phyloP scores from a whole-genome alignment of 768 basidiomycete species.

The Boletus subparvulus region DNA sequence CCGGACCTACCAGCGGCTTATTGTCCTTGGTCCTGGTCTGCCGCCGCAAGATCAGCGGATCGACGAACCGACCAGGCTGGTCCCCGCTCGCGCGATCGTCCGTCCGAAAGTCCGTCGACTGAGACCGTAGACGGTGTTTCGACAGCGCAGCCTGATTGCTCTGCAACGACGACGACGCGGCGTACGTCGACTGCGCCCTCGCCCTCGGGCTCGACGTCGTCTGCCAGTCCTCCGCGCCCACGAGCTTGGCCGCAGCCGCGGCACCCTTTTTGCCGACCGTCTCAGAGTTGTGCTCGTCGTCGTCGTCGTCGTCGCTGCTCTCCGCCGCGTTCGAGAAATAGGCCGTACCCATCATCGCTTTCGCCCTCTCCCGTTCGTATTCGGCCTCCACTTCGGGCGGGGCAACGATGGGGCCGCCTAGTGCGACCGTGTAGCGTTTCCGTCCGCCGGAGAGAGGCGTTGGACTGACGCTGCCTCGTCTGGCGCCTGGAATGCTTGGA shows the following conservation, averaged over 20 bases:
- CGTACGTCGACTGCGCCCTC: slow-evolving; percentile 63
- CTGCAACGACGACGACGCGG: slow-evolving; percentile 31
- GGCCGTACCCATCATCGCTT: slow-evolving; percentile 38
- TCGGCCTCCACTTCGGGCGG: slow-evolving; percentile 30
- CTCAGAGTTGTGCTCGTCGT: slow-evolving; percentile 35
- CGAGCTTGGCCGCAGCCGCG: slow-evolving; percentile 36
- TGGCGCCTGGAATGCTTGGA: slow-evolving; percentile 38
- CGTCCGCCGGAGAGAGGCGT: slow-evolving; percentile 56
- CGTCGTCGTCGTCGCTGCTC: slow-evolving; percentile 38
- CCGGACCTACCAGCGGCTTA: slow-evolving; percentile 36
- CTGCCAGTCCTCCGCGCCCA: slow-evolving; percentile 24
- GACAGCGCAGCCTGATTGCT: slow-evolving; percentile 27
- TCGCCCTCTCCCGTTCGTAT: slow-evolving; percentile 28
- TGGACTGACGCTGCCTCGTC: slow-evolving; percentile 60
- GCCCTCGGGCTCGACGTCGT: slow-evolving; percentile 30
- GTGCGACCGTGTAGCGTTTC: slow-evolving; percentile 84
- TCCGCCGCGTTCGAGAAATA: slow-evolving; percentile 43
- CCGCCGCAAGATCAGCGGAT: slow-evolving; percentile 69
- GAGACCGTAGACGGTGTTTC: slow-evolving; percentile 37
- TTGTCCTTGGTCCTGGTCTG: slow-evolving; percentile 52
- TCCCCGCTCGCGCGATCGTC: slow-evolving; percentile 19
- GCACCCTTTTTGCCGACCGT: slow-evolving; percentile 58
- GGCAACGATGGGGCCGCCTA: slow-evolving; percentile 67
- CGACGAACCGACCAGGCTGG: slow-evolving; percentile 56
- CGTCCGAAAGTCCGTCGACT: slow-evolving; percentile 36